Evolutionary conservation across 2,329 filamentous ascomycete genomes (phyloP), one percentile per base, ranked within the genome.

Genomic region (Anthostomella pinea): DNA sequence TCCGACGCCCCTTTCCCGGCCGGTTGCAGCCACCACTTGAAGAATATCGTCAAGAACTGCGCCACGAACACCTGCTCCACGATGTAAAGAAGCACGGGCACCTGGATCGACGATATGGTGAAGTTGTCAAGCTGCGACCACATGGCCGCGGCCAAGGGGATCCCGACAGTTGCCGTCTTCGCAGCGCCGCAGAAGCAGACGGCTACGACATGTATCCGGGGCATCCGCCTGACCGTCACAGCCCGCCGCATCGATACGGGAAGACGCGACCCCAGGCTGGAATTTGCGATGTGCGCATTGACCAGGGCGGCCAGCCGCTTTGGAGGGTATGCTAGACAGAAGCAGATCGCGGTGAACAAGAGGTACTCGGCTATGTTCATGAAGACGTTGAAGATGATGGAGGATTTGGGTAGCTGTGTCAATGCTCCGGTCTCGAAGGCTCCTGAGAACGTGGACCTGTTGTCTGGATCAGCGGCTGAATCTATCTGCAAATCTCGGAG

Each of bases 151-250:
- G 78, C 71, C 18, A 87, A 57, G 0, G 83, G 83, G 6, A 87
- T 83, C 0, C 83, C 82, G 39, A 87, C 67, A 3, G 77, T 80
- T 2, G 82, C 81, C 3, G 83, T 85, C 60, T 88, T 88, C 10
- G 83, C 83, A 0, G 83, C 81, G 17, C 79, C 81, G 51, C 82
- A 86, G 59, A 87, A 87, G 49, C 82, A 86, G 10, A 85, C 76
- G 0, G 84, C 81, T 32, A 87, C 75, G 0, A 82, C 75, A 49
- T 86, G 78, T 39, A 75, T 72, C 23, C 72, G 73, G 0, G 72
- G 63, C 56, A 85, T 68, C 51, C 71, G 77, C 22, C 69, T 59
- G 3, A 73, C 57, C 2, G 70, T 72, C 2, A 77, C n/a, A 7
- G 49, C 53, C 27, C 57, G 58, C 38, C 56, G 52, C 28, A 63